phyloP scores from a whole-genome alignment of 1,284 basidiomycete genomes.

The Papiliotrema flavescens region DNA sequence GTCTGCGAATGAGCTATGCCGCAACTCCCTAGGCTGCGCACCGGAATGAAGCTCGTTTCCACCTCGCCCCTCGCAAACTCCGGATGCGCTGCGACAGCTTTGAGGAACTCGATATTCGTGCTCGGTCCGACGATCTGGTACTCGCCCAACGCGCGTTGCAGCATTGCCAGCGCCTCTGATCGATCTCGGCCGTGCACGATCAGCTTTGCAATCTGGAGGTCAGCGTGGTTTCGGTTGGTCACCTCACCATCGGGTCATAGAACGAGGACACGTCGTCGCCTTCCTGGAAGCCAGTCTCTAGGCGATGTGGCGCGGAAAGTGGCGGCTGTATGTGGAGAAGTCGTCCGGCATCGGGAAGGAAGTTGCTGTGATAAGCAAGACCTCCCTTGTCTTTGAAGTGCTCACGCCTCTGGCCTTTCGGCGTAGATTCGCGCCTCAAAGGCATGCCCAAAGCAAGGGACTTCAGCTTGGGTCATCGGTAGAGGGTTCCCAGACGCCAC shows the following conservation, averaged over 20 bases:
- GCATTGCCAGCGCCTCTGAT: constrained; percentile 74
- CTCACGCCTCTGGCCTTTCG: constrained; percentile 75
- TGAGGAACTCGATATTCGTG: constrained; percentile 87
- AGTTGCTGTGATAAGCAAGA: constrained; percentile 53
- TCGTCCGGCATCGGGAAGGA: constrained; percentile 84
- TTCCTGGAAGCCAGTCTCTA: constrained; percentile 86
- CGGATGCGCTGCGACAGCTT: constrained; percentile 68
- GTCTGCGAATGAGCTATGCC: constrained; percentile 54
- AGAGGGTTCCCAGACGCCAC: constrained; percentile 84
- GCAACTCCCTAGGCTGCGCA: constrained; percentile 39
- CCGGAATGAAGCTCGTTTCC: constrained; percentile 88
- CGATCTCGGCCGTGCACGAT: constrained; percentile 83
- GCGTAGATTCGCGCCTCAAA: constrained; percentile 98
- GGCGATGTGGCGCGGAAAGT: constrained; percentile 61
- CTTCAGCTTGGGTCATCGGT: constrained; percentile 68
- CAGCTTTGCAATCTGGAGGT: constrained; percentile 53
- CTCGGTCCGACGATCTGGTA: constrained; percentile 87
- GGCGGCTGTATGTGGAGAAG: constrained; percentile 65
- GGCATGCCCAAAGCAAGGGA: constrained; percentile 83
- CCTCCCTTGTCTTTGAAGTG: not conserved
- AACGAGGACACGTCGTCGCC: constrained; percentile 86
- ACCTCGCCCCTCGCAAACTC: constrained; percentile 77
- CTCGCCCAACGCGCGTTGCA: constrained; percentile 75
- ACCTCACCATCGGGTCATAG: constrained; percentile 79
- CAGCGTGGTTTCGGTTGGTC: not conserved